Conservation (phyloP, 1,139 yeast genomes). For the Yamadazyma trypodendri region DNA sequence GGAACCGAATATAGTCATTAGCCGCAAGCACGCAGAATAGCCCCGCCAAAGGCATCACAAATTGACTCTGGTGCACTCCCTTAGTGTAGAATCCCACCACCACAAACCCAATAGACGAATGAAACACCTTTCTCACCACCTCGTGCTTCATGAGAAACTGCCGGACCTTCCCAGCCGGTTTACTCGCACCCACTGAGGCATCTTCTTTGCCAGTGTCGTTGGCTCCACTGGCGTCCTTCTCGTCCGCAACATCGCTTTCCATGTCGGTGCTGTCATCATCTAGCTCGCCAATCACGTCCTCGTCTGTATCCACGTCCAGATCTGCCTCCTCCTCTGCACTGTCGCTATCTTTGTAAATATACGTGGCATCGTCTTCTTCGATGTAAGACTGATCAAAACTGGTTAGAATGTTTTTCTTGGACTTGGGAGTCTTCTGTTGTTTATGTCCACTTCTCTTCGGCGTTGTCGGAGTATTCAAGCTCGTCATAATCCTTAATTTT, state of each 20-base stretch:
- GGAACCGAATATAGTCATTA: constrained; percentile 71
- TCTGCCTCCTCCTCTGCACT: constrained; percentile 14
- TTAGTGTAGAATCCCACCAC: constrained; percentile 70
- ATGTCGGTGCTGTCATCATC: constrained; percentile 16
- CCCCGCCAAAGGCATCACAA: constrained; percentile 57
- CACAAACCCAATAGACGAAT: constrained; percentile 81
- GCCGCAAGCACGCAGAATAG: constrained; percentile 55
- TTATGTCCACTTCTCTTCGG: constrained; percentile 9
- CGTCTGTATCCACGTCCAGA: constrained; percentile 7
- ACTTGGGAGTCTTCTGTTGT: neutral
- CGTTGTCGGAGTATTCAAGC: constrained; percentile 9
- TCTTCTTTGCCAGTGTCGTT: neutral
- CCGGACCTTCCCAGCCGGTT: constrained; percentile 30
- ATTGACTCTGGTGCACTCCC: constrained; percentile 55
- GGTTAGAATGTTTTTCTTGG: constrained; percentile 23
- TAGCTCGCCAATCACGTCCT: constrained; percentile 5
- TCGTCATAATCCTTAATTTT: no score
- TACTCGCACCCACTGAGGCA: constrained; percentile 2
- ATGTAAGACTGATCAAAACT: constrained; percentile 30
- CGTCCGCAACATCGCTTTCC: constrained; percentile 14
- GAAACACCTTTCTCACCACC: constrained; percentile 81
- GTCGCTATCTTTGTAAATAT: constrained; percentile 22
- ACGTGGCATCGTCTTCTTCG: constrained; percentile 41
- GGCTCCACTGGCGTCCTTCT: constrained; percentile 9
- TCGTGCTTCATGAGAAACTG: constrained; percentile 73